Percentiles rank a stretch among this genome's conserved stretches.
Evolutionary conservation across 2,329 filamentous ascomycete genomes (phyloP).

Genomic region (Chaetomium globosum): DNA sequence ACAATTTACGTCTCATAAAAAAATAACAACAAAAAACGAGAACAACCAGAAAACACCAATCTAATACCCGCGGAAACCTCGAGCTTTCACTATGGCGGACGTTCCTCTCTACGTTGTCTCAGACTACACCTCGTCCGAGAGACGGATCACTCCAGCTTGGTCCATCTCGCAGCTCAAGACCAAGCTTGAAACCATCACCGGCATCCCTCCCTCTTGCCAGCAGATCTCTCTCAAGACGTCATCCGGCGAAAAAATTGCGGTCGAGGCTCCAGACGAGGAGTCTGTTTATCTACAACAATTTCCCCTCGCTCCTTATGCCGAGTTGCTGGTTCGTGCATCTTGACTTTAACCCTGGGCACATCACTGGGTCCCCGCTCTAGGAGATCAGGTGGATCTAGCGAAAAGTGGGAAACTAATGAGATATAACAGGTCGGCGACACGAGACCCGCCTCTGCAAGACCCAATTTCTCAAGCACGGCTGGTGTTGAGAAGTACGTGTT

Average conservation of each 20-base stretch:
- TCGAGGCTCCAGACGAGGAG: conserved; percentile 75
- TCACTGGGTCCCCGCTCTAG: too few species aligned
- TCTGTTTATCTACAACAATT: conserved; percentile 64
- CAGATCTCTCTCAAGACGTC: conserved; percentile 70
- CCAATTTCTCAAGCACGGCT: conserved; percentile 79
- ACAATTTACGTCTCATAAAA: not conserved
- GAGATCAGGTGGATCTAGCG: not conserved
- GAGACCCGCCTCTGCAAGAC: conserved; percentile 72
- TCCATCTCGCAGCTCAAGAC: conserved; percentile 78
- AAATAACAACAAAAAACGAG: not conserved
- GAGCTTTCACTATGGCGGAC: conserved; percentile 60
- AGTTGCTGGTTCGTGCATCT: conserved; percentile 68
- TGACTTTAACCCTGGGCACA: not conserved
- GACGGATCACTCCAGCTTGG: conserved; percentile 91
- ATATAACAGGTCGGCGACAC: conserved; percentile 71
- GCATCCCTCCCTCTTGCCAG: conserved; percentile 80
- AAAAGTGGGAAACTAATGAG: not conserved
- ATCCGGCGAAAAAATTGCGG: conserved; percentile 61
- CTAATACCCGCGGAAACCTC: not conserved
- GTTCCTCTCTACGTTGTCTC: conserved; percentile 75
- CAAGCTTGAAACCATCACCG: conserved; percentile 91
- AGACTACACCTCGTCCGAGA: conserved; percentile 78
- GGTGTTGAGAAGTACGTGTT: conserved; percentile 88
- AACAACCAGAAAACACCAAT: not conserved
- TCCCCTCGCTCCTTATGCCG: conserved; percentile 71